A percentile compares a stretch with the other conserved stretches of the same genome.
Conservation (phyloP, 2,329 filamentous ascomycete genomes). For the Lizonia empirigonia region DNA sequence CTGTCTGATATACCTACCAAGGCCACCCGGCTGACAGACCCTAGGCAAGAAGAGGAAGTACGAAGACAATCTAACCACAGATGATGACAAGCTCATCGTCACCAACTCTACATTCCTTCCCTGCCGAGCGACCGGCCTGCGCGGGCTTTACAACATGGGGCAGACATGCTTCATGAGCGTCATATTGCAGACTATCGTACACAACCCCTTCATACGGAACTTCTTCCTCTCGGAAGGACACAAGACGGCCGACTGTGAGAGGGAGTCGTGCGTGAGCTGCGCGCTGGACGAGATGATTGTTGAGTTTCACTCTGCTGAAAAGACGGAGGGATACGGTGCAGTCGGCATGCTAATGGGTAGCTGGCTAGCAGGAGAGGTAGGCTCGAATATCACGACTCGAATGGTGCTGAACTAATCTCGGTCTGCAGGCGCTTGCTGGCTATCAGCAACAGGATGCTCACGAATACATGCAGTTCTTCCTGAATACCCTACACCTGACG, state of each 20-base stretch:
- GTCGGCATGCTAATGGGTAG: constrained; percentile 87
- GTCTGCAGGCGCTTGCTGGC: constrained; percentile 63
- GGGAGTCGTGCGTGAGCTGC: constrained; percentile 63
- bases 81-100: constrained; percentile 77
- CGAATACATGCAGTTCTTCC: constrained; percentile 94
- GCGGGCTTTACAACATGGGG: constrained; percentile 96
- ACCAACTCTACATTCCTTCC: constrained; percentile 79
- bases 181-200: constrained; percentile 88
- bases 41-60: constrained; percentile 73
- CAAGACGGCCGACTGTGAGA: constrained; percentile 72
- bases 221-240: constrained; percentile 94
- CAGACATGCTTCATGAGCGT: constrained; percentile 98
- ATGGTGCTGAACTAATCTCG: constrained; percentile 5
- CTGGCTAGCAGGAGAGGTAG: constrained; percentile 79
- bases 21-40: constrained; percentile 25
- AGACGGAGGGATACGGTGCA: constrained; percentile 87
- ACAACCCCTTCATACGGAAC: constrained; percentile 89
- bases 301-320: constrained; percentile 71
- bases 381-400: constrained; percentile 45
- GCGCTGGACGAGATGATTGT: constrained; percentile 67
- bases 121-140: constrained; percentile 84
- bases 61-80: constrained; percentile 66
- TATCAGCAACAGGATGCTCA: constrained; percentile 97
- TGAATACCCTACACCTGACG: constrained; percentile 83
- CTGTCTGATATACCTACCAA: not conserved